Base-by-base conservation (phyloP, 1,284 basidiomycete species). In the Mrakiaceae sp. region DNA sequence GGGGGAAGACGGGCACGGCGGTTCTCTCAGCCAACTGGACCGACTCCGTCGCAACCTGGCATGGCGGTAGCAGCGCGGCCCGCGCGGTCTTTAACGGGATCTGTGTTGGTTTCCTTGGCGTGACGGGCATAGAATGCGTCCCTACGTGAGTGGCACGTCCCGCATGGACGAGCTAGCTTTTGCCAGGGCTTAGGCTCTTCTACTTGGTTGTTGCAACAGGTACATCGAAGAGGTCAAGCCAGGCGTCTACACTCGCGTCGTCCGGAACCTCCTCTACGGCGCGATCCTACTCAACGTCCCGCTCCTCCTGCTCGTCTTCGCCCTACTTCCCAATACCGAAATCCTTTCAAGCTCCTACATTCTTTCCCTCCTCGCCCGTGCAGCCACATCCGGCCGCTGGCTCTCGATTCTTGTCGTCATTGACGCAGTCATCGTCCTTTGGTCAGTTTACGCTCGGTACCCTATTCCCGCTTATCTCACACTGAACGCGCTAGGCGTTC, bases 61-160 rank as follows among this genome's bases (percentile, higher is more conserved):
- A 52, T 42, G 67, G 65, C 1, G 59, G 62, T 0, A 48, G 52
- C 3, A 46, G 56, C 0, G 67, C 68, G 42, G 65, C 63, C 5
- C 52, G 57, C 16, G 62, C 67, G 1, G 63, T 72, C 39, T 72
- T 68, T 47, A 67, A 67, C 5, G 71, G 71, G 16, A 60, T 72
- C 27, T 71, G 71, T 53, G 64, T 71, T 14, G 70, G 69, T 0
- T 70, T 72, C 43, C 64, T 72, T 6, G 70, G 70, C n/a, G 68
- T 70, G 4, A 71, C 71, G 3, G 71, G 71, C 10, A 61, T 69
- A 9, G 67, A 69, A 49, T 64, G 62, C 12, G 59, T 64, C 3
- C 69, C 69, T 5, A 67, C 67, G 69, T 69, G 50, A 64, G 67
- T 54, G 4, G 4, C 27, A 11, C 47, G 1, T 42, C 27, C 27